These are phyloP conservation scores for Phytophthora podocarpi DNA, from an alignment of 352 stramenopile species.

Conservation along the genomic window DNA sequence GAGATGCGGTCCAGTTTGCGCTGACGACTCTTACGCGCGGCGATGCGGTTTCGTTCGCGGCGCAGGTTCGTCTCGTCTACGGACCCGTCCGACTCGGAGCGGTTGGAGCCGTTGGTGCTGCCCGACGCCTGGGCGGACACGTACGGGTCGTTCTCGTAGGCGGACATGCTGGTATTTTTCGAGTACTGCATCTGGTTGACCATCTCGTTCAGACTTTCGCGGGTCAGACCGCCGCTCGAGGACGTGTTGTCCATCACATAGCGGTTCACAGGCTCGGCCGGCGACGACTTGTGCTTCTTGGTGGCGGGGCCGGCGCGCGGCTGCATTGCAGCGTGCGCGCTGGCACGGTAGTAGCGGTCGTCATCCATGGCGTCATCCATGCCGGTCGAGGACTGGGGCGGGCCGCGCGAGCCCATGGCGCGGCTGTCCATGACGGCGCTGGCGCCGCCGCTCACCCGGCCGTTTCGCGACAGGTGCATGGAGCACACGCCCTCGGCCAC, in stretches of 20 bases:
- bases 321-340: slow-evolving; percentile 62
- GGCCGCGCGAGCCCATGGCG: slow-evolving; percentile 12
- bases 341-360: slow-evolving; percentile 62
- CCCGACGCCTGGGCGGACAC: slow-evolving; percentile 42
- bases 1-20: slow-evolving; percentile 88
- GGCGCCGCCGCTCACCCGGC: slow-evolving; percentile 24
- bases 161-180: slow-evolving; percentile 39
- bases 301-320: slow-evolving; percentile 39
- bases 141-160: slow-evolving; percentile 74
- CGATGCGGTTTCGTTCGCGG: slow-evolving; percentile 86
- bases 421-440: slow-evolving; percentile 25
- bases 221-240: slow-evolving; percentile 41
- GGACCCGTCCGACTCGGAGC: slow-evolving; percentile 73
- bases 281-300: slow-evolving; percentile 72
- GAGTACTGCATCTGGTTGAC: slow-evolving; percentile 59
- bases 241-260: slow-evolving; percentile 29
- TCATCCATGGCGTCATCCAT: slow-evolving; percentile 40
- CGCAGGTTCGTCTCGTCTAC: slow-evolving; percentile 82
- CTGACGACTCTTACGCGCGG: slow-evolving; percentile 80
- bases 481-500: slow-evolving; percentile 78
- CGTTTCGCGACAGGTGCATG: slow-evolving; percentile 68
- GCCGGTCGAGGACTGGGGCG: slow-evolving; percentile 6
- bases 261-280: slow-evolving; percentile 59
- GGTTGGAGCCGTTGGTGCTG: slow-evolving; percentile 68
- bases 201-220: slow-evolving; percentile 65